phyloP scores from a whole-genome alignment of 176 grass and related monocot genomes.

The Otatea glauca region DNA sequence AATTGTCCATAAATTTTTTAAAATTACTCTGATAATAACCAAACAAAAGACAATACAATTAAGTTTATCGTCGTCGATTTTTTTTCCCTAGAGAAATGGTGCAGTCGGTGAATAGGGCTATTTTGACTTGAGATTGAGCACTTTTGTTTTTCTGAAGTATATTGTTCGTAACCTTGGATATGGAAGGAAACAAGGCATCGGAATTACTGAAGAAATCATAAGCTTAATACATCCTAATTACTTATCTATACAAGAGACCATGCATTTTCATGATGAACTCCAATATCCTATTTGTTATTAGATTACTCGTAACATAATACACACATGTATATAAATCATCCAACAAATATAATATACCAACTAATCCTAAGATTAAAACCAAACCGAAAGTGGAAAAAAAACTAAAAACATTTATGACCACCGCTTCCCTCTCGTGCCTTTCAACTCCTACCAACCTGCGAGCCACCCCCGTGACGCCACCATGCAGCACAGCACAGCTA shows the following conservation, averaged over 20 bases:
- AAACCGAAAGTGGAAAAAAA: neutral
- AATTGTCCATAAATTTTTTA: too few species aligned
- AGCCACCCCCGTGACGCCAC: constrained; percentile 42
- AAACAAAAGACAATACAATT: too few species aligned
- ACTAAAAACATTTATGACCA: constrained; percentile 25
- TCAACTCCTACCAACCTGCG: constrained; percentile 27
- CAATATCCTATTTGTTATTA: neutral
- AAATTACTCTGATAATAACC: too few species aligned
- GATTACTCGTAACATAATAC: neutral
- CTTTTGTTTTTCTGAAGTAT: neutral
- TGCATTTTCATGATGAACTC: neutral
- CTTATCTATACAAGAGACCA: neutral
- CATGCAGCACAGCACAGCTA: constrained; percentile 7
- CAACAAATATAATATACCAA: neutral
- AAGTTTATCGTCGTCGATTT: too few species aligned
- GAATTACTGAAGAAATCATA: neutral
- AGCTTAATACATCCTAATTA: neutral
- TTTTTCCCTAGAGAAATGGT: too few species aligned
- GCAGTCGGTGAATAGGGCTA: too few species aligned
- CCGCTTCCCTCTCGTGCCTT: constrained; percentile 26
- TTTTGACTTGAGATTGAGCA: too few species aligned
- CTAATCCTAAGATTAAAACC: neutral
- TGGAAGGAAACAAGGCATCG: neutral
- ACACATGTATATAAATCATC: neutral
- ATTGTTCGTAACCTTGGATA: neutral